Evolutionary conservation across 805 yeast species (phyloP), one percentile per base, ranked within the genome.

Genomic region (Candida tammaniensis): DNA sequence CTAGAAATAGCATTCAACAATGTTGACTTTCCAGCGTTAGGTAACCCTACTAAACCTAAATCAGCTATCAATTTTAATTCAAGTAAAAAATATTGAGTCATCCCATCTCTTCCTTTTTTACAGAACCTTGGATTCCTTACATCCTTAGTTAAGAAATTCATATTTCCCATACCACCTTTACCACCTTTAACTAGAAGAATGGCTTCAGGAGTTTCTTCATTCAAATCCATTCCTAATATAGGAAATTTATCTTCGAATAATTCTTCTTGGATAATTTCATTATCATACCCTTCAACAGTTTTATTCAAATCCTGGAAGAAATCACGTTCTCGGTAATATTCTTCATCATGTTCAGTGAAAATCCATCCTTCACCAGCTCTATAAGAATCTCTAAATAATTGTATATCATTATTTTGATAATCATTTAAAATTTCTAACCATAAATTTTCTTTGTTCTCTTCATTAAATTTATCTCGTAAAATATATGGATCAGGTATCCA

Each of bases 21-120:
- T 0, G 97, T 87, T 3, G 96, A 86, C 54, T 93, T 93, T 1
- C 98, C 98, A 3, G 98, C 96, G 58, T 93, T 93, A 1, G 98
- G 98, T 13, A 93, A 66, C 0, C 98, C 98, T 15, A 93, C 96
- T 5, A 93, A 64, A 0, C 98, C 98, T 38, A 91, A 62, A 57
- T 93, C 98, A 0, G 98, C 98, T 37, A 93, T 70, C 24, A 88
- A 68, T 54, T 87, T 88, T 44, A 93, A 64, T 59, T 93, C 98
- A 44, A 93, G 76, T 37, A 86, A 59, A 43, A 93, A 87, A 36
- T 69, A 65, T 13, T 76, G 74, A 23, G 77, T 80, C 2, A 87
- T 44, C 0, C 87, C 86, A 5, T 59, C 59, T 40, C 98, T 72
- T 3, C 98, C 98, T 17, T 53, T 55, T 51, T 88, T 89, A 17